phyloP scores from a whole-genome alignment of 441 rosid species.

The Adansonia madagascariensis region DNA sequence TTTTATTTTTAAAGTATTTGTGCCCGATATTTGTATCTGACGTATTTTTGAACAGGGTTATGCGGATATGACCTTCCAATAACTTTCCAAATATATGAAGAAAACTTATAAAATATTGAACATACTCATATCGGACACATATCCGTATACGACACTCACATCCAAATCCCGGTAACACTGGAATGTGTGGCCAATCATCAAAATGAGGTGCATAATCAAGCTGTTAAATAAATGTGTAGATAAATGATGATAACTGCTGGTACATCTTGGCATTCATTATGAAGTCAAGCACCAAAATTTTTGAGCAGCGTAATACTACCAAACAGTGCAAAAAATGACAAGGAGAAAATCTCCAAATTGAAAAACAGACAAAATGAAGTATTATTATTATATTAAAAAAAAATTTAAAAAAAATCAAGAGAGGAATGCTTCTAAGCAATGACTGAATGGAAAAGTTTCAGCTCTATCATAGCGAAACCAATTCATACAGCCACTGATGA shows the following conservation, averaged over 20 bases:
- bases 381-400: not conserved
- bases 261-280: not conserved
- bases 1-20: too few species aligned
- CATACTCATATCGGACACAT: too few species aligned
- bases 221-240: not conserved
- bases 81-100: too few species aligned
- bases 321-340: not conserved
- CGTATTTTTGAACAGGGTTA: too few species aligned
- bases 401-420: not conserved
- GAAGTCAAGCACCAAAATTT: not conserved
- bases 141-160: too few species aligned
- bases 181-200: not conserved
- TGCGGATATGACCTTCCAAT: too few species aligned
- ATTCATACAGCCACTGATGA: not conserved
- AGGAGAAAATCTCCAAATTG: not conserved
- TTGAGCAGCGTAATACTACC: not conserved
- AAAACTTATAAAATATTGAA: too few species aligned
- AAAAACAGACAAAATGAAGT: not conserved
- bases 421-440: not conserved
- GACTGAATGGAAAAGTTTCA: not conserved
- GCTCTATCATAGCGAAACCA: not conserved
- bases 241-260: not conserved
- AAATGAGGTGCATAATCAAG: not conserved
- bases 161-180: too few species aligned
- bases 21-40: too few species aligned